Evolutionary conservation across 768 basidiomycete species (phyloP), one percentile per base, ranked within the genome.

Genomic region (Coprinopsis sp.): DNA sequence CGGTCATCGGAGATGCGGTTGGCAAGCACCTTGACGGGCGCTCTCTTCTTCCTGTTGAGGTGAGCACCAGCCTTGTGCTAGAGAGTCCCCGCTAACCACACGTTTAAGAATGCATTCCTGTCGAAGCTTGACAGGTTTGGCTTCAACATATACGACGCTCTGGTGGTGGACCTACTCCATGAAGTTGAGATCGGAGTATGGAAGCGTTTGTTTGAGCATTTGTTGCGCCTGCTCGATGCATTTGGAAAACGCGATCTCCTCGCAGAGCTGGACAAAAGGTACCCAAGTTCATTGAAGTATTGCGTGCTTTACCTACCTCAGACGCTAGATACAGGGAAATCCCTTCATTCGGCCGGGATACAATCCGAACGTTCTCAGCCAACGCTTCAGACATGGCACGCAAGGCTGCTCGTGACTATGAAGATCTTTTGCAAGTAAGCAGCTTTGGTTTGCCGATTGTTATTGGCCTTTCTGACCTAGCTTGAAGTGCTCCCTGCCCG

Each of bases 101-200:
- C 13, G 12, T 22, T 19, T 59, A 61, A 0, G 25, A 46, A 12
- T 51, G 50, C n/a, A n/a, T n/a, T n/a, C n/a, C n/a, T n/a, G n/a
- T n/a, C n/a, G n/a, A n/a, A n/a, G 8, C 47, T 57, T n/a, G 42
- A n/a, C 0, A 33, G 37, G 4, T 27, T 31, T 16, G 54, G 53
- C 1, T 61, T 65, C 37, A 54, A 64, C 31, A 50, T 59, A 5
- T 62, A 50, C 34, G 27, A 33, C 0, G 54, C 66, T 44, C 53
- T 68, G 24, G 58, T 58, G 0, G 48, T 53, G 0, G 69, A 70
- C 34, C 48, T 70, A 4, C 45, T 71, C 25, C 69, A 71, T 47
- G 68, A 71, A 39, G 52, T 67, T 42, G 68, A 71, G 43, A 54
- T 69, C 4, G 69, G 69, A 2, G 61, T 64, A 1, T 68, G 64